Base-by-base conservation (phyloP, 805 yeast genomes). In the Grigorovia jiainica region DNA sequence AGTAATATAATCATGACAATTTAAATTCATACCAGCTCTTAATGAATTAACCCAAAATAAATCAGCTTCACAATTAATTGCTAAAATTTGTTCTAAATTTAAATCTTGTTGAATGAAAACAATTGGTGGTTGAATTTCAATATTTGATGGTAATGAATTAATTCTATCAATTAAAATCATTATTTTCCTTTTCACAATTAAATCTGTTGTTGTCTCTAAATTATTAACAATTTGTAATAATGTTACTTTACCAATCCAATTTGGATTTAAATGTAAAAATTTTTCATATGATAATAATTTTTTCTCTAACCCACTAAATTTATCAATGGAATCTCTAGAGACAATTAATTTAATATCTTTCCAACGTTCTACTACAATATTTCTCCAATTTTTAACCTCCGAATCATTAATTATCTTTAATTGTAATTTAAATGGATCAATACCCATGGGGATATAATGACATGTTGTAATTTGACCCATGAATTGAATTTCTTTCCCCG, bases 21-120 rank as follows among this genome's bases (percentile, higher is more conserved):
- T 87, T 55, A 92, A 69, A 54, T 92, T 92, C 87, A 92, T 84
- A 21, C 98, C 98, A 61, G 92, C 98, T 57, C 98, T 78, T 71
- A 90, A 74, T 1, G 95, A 84, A 8, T 95, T 80, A 2, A 90
- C 97, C 41, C 84, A 79, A 55, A 90, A 92, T 0, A 78, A 70
- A 49, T 86, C 94, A 1, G 97, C 95, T 57, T 87, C 97, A 29
- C 78, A 67, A 35, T 84, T 73, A 36, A 92, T 65, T 0, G 95
- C 97, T 43, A 92, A 61, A 57, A 90, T 90, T 61, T 92, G 97
- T 44, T 79, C 84, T 56, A 85, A 90, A 30, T 79, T 89, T 41
- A 92, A 76, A 52, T 90, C 97, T 58, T 87, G 94, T 49, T 86
- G 90, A 38, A 92, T 65, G 29, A 89, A 73, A 1, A 87, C 86